Percentiles rank a stretch among this genome's conserved stretches.
Conservation (phyloP, 1,139 yeast species). For the Taphrina wiesneri region DNA sequence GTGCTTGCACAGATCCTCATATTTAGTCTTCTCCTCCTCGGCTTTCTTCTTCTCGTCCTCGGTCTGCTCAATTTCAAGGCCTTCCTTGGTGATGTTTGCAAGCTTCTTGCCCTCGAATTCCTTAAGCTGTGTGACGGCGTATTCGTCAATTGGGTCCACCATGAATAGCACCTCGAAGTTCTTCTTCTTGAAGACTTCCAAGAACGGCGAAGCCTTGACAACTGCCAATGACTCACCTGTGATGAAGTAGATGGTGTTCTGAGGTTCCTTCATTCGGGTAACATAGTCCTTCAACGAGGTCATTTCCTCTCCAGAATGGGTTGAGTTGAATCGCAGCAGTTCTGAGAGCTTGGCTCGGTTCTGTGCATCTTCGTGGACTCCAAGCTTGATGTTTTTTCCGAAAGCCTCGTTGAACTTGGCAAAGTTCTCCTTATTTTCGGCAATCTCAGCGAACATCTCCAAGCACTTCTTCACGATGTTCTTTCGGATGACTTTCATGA, state of each 20-base stretch:
- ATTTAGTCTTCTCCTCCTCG: constrained; percentile 90
- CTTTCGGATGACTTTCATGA: constrained; percentile 98
- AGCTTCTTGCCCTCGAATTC: constrained; percentile 99
- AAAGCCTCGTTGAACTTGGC: constrained; percentile 98
- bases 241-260: constrained; percentile 98
- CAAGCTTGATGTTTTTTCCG: constrained; percentile 97
- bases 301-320: constrained; percentile 90
- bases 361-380: constrained; percentile 98
- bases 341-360: constrained; percentile 95
- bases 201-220: constrained; percentile 98
- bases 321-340: constrained; percentile 94
- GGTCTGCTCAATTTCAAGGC: constrained; percentile 94
- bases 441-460: constrained; percentile 98
- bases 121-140: constrained; percentile 98
- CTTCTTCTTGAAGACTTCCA: constrained; percentile 98
- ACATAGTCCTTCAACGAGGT: constrained; percentile 96
- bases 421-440: constrained; percentile 98
- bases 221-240: constrained; percentile 99
- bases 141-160: constrained; percentile 99
- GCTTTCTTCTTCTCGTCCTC: constrained; percentile 95
- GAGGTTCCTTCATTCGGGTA: constrained; percentile 99
- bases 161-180: constrained; percentile 96
- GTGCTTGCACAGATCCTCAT: constrained; percentile 90
- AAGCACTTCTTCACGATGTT: constrained; percentile 97
- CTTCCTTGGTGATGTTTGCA: constrained; percentile 96